Base-by-base conservation (phyloP, 2,329 filamentous ascomycete species). In the Dothiorella sarmentorum region DNA sequence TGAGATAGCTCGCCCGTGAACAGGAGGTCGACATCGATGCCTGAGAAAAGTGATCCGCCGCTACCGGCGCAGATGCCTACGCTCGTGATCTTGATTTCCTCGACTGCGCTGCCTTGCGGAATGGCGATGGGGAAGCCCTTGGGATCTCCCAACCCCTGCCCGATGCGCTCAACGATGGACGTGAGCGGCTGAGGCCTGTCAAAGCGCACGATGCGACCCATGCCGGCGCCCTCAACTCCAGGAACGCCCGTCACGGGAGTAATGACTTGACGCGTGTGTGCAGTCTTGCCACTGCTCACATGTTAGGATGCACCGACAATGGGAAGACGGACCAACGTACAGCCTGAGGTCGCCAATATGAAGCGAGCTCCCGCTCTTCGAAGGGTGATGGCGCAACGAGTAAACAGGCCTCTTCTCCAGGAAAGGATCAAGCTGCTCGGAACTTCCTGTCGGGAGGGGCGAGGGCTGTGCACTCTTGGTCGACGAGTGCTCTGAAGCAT, bases 1-100 rank as follows among this genome's bases (percentile, higher is more conserved):
- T 99, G 94, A 67, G 85, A 89, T 79, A 97, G 84, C 76, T 99
- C 94, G 1, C 94, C 94, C 0, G 91, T 97, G 65, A 99, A 89
- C 3, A 95, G 75, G 37, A 97, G 73, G 68, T 97, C 91, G 0
- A 91, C 90, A 40, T 80, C 75, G 7, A 86, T 78, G 38, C 82
- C 81, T 62, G 85, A 84, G 60, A 97, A 82, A 18, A 97, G 81
- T 37, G 87, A 84, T 1, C 86, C 88, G 0, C 94, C 94, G 6
- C 89, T 94, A 1, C 94, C 94, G 0, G 94, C 93, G 66, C 93
- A 97, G 35, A 97, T 89, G 4, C 88, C 92, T 9, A 96, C 85
- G 45, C 84, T 88, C 15, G 76, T 76, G 58, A 96, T 85, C 29
- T 70, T 69, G 37, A 86, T 80, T 31, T 81, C 76, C 29, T 79